Evolutionary conservation across 2,329 filamentous ascomycete genomes (phyloP).

Genomic region (Penicillium capsulatum): DNA sequence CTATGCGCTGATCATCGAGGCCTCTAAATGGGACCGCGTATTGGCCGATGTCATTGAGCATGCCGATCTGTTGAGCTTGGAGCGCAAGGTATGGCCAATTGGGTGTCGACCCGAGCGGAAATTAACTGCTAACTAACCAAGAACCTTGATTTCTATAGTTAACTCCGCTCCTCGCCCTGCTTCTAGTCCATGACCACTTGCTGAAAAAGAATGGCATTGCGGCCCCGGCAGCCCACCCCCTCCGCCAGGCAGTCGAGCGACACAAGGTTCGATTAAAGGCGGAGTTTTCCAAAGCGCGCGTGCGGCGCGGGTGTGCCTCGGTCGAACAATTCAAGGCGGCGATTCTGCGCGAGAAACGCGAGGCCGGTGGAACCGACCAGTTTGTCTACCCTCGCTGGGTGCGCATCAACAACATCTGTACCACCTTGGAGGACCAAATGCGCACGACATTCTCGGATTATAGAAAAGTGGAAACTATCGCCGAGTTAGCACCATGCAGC

Average conservation of each 20-base stretch:
- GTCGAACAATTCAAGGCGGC: slow-evolving; percentile 57
- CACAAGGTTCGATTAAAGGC: slow-evolving; percentile 77
- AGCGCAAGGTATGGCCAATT: slow-evolving; percentile 66
- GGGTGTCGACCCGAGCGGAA: background rate
- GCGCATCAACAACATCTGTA: slow-evolving; percentile 75
- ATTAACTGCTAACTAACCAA: slow-evolving; percentile 38
- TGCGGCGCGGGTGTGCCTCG: slow-evolving; percentile 66
- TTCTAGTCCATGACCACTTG: slow-evolving; percentile 82
- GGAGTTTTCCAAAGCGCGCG: slow-evolving; percentile 74
- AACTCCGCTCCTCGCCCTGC: slow-evolving; percentile 70
- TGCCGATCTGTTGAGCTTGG: slow-evolving; percentile 68
- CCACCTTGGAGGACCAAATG: slow-evolving; percentile 67
- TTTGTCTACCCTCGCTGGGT: slow-evolving; percentile 78
- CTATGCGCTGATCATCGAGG: slow-evolving; percentile 81
- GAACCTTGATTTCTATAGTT: slow-evolving; percentile 53
- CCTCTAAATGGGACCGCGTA: slow-evolving; percentile 83
- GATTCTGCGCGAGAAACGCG: slow-evolving; percentile 40
- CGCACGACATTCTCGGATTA: slow-evolving; percentile 67
- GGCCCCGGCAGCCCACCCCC: slow-evolving; percentile 71
- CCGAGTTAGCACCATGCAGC: slow-evolving; percentile 50
- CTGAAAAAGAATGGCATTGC: slow-evolving; percentile 78
- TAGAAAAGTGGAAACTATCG: slow-evolving; percentile 52
- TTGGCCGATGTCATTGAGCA: slow-evolving; percentile 87
- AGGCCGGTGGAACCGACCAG: slow-evolving; percentile 36
- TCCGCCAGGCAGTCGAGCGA: slow-evolving; percentile 68